These are phyloP conservation scores for Sugiyamaella xylanicola DNA, from an alignment of 1,139 yeast genomes.

Conservation along the genomic window DNA sequence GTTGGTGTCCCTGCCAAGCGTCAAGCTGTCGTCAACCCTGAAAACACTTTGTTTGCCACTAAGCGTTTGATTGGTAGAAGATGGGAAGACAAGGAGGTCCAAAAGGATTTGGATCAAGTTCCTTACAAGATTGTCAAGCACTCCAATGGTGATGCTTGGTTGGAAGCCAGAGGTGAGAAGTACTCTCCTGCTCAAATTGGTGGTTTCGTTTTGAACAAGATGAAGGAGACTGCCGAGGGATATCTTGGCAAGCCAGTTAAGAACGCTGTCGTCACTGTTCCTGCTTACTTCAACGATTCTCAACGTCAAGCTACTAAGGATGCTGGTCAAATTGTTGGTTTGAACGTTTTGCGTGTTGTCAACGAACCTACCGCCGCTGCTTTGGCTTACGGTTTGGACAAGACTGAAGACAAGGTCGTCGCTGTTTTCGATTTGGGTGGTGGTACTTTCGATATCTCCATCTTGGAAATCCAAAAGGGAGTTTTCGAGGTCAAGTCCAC, in stretches of 20 bases:
- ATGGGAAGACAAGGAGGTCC: conserved; percentile 94
- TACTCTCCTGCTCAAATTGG: conserved; percentile 97
- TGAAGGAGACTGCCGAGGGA: conserved; percentile 96
- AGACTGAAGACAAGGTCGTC: conserved; percentile 69
- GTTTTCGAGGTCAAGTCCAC: conserved; percentile 87
- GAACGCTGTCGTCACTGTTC: conserved; percentile 96
- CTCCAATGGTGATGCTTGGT: conserved; percentile 98
- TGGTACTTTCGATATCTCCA: conserved; percentile 86
- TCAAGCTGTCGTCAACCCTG: conserved; percentile 98
- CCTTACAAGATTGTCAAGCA: conserved; percentile 98
- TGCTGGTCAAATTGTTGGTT: conserved; percentile 97
- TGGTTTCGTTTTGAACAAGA: conserved; percentile 93
- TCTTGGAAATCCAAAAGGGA: conserved; percentile 83
- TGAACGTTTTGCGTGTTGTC: conserved; percentile 94
- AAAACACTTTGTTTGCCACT: conserved; percentile 96
- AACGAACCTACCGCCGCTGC: conserved; percentile 99
- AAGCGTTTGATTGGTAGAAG: conserved; percentile 98
- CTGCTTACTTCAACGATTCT: conserved; percentile 97
- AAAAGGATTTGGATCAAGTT: conserved; percentile 93
- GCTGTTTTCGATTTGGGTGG: conserved; percentile 90
- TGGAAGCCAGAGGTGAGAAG: conserved; percentile 89
- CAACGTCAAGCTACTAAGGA: conserved; percentile 99
- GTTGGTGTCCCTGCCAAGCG: conserved; percentile 99
- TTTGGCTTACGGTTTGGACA: conserved; percentile 93
- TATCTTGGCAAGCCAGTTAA: conserved; percentile 80